phyloP scores from a whole-genome alignment of 2,329 filamentous ascomycete species.

The Aspergillus chevalieri region DNA sequence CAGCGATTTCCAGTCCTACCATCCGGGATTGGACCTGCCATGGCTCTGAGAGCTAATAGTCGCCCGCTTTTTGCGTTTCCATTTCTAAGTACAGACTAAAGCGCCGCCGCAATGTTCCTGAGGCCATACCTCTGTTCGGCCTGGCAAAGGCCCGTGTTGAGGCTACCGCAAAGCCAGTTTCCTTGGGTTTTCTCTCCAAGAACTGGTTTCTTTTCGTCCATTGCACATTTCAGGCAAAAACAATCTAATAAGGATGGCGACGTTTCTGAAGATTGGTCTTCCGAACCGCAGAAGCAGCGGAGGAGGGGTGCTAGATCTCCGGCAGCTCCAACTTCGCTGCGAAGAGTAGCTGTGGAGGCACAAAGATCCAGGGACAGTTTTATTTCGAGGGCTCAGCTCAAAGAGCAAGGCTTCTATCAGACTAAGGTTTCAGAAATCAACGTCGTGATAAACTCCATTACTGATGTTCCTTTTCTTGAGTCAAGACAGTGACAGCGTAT shows the following conservation, averaged over 20 bases:
- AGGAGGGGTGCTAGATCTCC: conserved; percentile 47
- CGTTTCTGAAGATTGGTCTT: conserved; percentile 7
- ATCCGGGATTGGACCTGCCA: conserved; percentile 5
- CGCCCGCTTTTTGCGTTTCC: conserved; percentile 1
- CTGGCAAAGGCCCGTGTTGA: conserved; percentile 25
- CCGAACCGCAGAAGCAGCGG: conserved; percentile 33
- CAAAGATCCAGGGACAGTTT: conserved; percentile 56
- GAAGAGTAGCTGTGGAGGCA: conserved; percentile 79
- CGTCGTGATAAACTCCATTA: background rate
- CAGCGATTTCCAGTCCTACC: background rate
- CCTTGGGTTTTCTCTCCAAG: conserved; percentile 42
- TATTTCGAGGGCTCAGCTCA: conserved; percentile 40
- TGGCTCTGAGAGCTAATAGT: conserved; percentile 11
- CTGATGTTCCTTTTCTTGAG: conserved; percentile 3
- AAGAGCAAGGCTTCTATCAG: conserved; percentile 30
- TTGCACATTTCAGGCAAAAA: conserved; percentile 47
- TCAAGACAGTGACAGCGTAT: conserved; percentile 55
- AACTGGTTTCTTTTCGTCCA: conserved; percentile 62
- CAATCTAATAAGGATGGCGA: conserved; percentile 14
- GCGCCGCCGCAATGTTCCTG: conserved; percentile 23
- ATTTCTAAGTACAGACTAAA: background rate
- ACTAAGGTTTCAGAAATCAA: conserved; percentile 26
- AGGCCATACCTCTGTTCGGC: conserved; percentile 24
- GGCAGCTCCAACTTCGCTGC: conserved; percentile 65
- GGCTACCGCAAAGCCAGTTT: conserved; percentile 28